Evolutionary conservation across 2,329 filamentous ascomycete genomes (phyloP).

Genomic region (Arthrobotrys iridis): DNA sequence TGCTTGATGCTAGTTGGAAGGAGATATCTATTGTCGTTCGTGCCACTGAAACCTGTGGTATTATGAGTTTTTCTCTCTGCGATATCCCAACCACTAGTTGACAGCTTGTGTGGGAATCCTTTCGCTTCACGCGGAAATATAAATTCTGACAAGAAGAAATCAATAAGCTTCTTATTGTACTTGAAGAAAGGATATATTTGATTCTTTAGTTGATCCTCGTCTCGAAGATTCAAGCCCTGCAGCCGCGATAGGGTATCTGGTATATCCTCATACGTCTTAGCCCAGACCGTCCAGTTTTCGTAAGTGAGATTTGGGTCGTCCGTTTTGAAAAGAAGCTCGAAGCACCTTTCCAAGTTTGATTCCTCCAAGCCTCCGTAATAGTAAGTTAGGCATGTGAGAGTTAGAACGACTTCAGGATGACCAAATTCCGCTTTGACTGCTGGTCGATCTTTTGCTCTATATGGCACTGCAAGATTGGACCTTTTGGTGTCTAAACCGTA

Average conservation of each 20-base stretch:
- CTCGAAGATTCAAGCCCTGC: slow-evolving; percentile 58
- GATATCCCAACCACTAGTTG: slow-evolving; percentile 75
- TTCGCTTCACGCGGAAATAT: slow-evolving; percentile 72
- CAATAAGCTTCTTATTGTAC: slow-evolving; percentile 67
- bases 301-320: slow-evolving; percentile 69
- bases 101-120: slow-evolving; percentile 72
- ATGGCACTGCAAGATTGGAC: slow-evolving; percentile 69
- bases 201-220: slow-evolving; percentile 62
- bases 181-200: slow-evolving; percentile 67
- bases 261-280: slow-evolving; percentile 59
- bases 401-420: slow-evolving; percentile 70
- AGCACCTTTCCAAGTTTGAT: slow-evolving; percentile 64
- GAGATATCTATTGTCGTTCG: slow-evolving; percentile 70
- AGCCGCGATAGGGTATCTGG: slow-evolving; percentile 61
- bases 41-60: slow-evolving; percentile 76
- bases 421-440: slow-evolving; percentile 69
- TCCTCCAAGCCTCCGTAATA: slow-evolving; percentile 69
- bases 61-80: slow-evolving; percentile 61
- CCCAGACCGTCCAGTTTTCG: slow-evolving; percentile 61
- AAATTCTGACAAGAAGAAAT: slow-evolving; percentile 71
- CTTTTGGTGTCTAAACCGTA: slow-evolving; percentile 68
- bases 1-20: slow-evolving; percentile 70
- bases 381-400: slow-evolving; percentile 68
- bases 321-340: slow-evolving; percentile 65
- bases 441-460: slow-evolving; percentile 70